Conservation (phyloP, 371 early-diverging fungal species). For the Paraphysoderma sedebokerense region DNA sequence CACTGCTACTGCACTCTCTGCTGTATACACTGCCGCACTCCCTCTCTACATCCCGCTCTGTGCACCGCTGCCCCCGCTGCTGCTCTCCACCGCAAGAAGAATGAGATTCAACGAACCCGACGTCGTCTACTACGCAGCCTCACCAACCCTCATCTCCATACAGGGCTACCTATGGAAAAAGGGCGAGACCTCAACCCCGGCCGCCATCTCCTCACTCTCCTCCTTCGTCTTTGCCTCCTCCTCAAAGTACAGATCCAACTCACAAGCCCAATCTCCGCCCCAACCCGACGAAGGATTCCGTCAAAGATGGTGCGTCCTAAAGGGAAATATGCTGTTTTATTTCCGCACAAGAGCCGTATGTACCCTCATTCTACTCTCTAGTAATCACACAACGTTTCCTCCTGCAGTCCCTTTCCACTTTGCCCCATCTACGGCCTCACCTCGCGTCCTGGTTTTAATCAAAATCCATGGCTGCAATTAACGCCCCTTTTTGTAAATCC, state of each 20-base stretch:
- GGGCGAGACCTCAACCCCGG: neutral
- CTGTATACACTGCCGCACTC: neutral
- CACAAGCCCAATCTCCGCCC: neutral
- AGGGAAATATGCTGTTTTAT: conserved; percentile 1
- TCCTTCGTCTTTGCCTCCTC: neutral
- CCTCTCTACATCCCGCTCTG: neutral
- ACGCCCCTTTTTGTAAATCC: no score
- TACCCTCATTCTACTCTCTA: neutral
- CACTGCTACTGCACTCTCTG: neutral
- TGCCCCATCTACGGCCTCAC: neutral
- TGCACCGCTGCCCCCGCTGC: neutral
- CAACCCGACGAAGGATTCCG: neutral
- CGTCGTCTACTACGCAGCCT: conserved; percentile 1
- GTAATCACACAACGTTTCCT: neutral
- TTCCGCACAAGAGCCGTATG: neutral
- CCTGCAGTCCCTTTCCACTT: neutral
- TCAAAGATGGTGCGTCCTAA: neutral
- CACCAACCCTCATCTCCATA: neutral
- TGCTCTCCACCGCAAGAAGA: neutral
- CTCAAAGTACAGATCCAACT: neutral
- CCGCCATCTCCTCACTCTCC: neutral
- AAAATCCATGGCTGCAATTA: no score
- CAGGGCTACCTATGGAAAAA: neutral
- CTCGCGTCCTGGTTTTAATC: no score
- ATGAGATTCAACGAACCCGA: neutral